Evolutionary conservation across 345 rosid genomes (phyloP).

Genomic region (Hibiscus tridactylites): DNA sequence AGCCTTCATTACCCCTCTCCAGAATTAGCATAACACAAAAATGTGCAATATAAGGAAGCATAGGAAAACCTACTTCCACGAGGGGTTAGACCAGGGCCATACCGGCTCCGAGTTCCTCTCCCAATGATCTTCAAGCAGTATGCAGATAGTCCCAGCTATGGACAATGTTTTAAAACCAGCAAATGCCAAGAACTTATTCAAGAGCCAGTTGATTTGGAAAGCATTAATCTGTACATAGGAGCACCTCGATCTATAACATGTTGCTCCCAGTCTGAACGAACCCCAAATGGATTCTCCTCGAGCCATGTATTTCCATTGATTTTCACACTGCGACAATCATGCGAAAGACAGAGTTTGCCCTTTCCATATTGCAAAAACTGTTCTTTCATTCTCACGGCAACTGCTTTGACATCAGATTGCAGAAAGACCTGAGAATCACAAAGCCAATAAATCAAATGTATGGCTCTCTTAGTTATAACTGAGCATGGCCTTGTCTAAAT

Average conservation of each 20-base stretch:
- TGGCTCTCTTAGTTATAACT: not conserved
- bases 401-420: slow-evolving; percentile 57
- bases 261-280: slow-evolving; percentile 62
- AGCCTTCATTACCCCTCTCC: not conserved
- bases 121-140: not conserved
- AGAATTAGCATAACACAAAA: not conserved
- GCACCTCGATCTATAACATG: slow-evolving; percentile 48
- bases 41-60: not conserved
- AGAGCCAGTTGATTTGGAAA: slow-evolving; percentile 22
- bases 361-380: slow-evolving; percentile 41
- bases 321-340: slow-evolving; percentile 8
- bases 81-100: not conserved
- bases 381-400: slow-evolving; percentile 45
- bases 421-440: slow-evolving; percentile 38
- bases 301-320: slow-evolving; percentile 31
- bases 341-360: slow-evolving; percentile 32
- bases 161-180: not conserved
- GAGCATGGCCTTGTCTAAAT: not conserved
- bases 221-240: slow-evolving; percentile 55
- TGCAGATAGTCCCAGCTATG: not conserved
- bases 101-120: not conserved
- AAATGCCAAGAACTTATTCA: not conserved
- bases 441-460: not conserved
- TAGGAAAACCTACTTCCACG: not conserved
- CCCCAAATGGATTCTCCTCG: slow-evolving; percentile 54